These are phyloP conservation scores for Aspergillus udagawae DNA, from an alignment of 2,329 filamentous ascomycete species.

Conservation along the genomic window DNA sequence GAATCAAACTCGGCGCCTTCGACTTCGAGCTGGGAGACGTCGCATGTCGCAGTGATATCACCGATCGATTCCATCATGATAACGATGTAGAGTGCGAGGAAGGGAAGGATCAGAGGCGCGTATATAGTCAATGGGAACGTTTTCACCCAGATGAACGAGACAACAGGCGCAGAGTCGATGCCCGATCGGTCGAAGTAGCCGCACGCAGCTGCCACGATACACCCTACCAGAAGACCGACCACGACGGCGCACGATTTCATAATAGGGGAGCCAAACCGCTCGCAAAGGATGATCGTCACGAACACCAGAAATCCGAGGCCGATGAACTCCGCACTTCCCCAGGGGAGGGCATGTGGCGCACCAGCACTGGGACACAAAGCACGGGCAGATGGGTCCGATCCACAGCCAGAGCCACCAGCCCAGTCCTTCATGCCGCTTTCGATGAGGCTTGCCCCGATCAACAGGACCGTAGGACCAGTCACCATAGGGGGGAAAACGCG, in stretches of 20 bases:
- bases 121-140: constrained; percentile 65
- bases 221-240: constrained; percentile 61
- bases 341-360: constrained; percentile 59
- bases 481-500: constrained; percentile 65
- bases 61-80: constrained; percentile 66
- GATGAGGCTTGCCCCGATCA: constrained; percentile 64
- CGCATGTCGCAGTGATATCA: constrained; percentile 65
- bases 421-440: constrained; percentile 62
- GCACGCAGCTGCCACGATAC: constrained; percentile 62
- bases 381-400: constrained; percentile 43
- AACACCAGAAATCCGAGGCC: constrained; percentile 66
- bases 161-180: constrained; percentile 59
- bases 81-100: constrained; percentile 57
- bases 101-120: constrained; percentile 61
- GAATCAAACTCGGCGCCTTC: constrained; percentile 62
- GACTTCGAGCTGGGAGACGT: constrained; percentile 61
- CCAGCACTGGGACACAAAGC: constrained; percentile 56
- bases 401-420: constrained; percentile 60
- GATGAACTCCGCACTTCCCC: constrained; percentile 62
- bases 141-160: constrained; percentile 67
- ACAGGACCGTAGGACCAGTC: constrained; percentile 63
- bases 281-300: constrained; percentile 63
- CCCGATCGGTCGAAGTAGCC: constrained; percentile 60
- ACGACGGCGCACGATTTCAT: constrained; percentile 67
- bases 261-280: constrained; percentile 65